Base-by-base conservation (phyloP, 345 rosid species). In the Rhodamnia rubescens region DNA sequence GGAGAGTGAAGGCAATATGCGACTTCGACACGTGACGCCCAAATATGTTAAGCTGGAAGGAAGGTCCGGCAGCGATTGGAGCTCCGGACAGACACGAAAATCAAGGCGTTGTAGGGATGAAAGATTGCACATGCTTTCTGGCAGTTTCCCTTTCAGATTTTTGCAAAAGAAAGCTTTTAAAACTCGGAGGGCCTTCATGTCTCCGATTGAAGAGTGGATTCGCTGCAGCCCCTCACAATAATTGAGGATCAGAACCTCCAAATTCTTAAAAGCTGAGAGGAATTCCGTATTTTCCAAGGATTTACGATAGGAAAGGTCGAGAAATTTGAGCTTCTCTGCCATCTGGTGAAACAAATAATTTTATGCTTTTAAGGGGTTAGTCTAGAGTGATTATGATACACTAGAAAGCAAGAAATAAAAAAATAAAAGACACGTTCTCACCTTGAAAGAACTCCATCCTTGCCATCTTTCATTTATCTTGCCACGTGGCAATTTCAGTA, bases 151-250 rank as follows among this genome's bases (percentile, higher is more conserved):
- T 3, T 36, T 36, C 40, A 36, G 40, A 36, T 36, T 2, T 36
- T 36, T 3, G 40, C 40, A 36, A 36, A 2, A 36, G 2, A 36
- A 36, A 36, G 40, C 40, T 36, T 36, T 3, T 36, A 36, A 36
- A 36, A 36, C 40, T 36, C 40, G 40, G 40, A 52, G 53, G 53
- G 16, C 53, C 53, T 21, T 22, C 58, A 55, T 21, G 11, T 26
- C 64, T 26, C 15, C 64, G 26, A 57, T 57, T 11, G 64, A 57
- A 57, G 29, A 5, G 7, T 26, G 7, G 7, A 57, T 57, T 26
- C 1, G 29, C 29, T 11, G 5, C 7, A 26, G n/a, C 1, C 13
- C 3, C 5, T 0, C 0, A 56, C 59, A 55, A 4, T 2, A 0
- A 3, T 21, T 3, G 59, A 56, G 59, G 14, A 57, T 26, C 14